Evolutionary conservation across 2,329 filamentous ascomycete genomes (phyloP), one percentile per base, ranked within the genome.

Genomic region (Huntiella savannae): DNA sequence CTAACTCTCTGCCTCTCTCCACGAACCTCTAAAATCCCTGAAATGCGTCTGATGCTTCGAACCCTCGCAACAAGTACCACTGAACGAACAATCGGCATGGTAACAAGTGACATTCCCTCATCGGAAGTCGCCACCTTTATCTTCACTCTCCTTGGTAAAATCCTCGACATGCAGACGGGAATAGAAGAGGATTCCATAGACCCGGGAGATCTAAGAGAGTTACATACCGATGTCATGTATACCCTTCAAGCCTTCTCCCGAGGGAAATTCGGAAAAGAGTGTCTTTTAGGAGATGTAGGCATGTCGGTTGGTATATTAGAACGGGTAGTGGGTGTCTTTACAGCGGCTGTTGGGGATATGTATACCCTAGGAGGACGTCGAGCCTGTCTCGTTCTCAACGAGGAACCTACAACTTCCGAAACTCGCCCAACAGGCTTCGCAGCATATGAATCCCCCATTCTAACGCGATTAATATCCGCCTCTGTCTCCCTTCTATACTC

Each of bases 1-100:
- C 70, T 80, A 7, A 61, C 82, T 10, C 64, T 82, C 47, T 70
- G 83, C 54, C 66, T 88, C 1, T 77, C 73, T 49, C 72, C 73
- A 28, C 77, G 17, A 10, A 37, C 40, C 46, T 80, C 86, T 50
- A 71, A 72, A 1, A 62, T 75, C 0, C 58, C 65, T 1, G 76
- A 84, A 43, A 77, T 82, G 45, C 61, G 73, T 1, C 65, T 69
- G 22, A 79, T 79, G 63, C 62, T 87, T 6, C 67, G 70, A 19
- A 66, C 87, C 41, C 62, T 91, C 2, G 68, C 70, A 33, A 81
- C 78, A 0, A 84, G 81, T 4, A 69, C 73, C 0, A 65, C 82
- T 1, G 61, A 70, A 0, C 62, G 66, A 1, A 78, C 74, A 1
- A 75, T 88, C 43, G 82, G 83, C 0, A 74, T 80, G 12, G 75